A percentile compares a stretch with the other conserved stretches of the same genome.
Conservation (phyloP, 225 moss, liverwort and hornwort genomes). For the Physcomitrellopsis africana region DNA sequence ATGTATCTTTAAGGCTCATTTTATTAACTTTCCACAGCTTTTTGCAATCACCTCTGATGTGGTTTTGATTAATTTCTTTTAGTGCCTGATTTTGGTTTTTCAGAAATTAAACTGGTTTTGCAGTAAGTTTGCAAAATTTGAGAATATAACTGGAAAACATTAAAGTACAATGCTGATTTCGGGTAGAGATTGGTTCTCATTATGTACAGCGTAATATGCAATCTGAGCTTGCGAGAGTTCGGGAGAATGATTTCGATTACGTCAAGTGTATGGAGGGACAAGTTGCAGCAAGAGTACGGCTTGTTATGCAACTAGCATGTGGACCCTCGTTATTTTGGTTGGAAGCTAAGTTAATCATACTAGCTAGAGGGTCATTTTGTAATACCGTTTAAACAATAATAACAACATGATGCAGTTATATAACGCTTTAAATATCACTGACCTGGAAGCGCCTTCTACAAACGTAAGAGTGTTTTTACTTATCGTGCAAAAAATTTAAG, state of each 20-base stretch:
- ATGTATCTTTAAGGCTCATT: neutral
- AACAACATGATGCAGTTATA: slow-evolving; percentile 13
- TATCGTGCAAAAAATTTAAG: slow-evolving; percentile 14
- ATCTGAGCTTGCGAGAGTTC: slow-evolving; percentile 64
- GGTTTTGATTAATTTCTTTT: too few relatives aligned
- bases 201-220: slow-evolving; percentile 65
- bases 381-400: slow-evolving; percentile 12
- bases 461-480: neutral
- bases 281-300: slow-evolving; percentile 59
- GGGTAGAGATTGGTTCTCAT: slow-evolving; percentile 41
- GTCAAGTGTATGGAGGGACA: slow-evolving; percentile 52
- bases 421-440: slow-evolving; percentile 7
- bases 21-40: slow-evolving; percentile 9
- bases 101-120: too few relatives aligned
- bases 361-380: slow-evolving; percentile 20
- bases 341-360: slow-evolving; percentile 5
- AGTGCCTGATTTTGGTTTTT: too few relatives aligned
- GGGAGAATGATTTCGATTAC: slow-evolving; percentile 51
- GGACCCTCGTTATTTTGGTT: slow-evolving; percentile 13
- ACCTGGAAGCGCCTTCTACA: slow-evolving; percentile 13
- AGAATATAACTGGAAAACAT: slow-evolving; percentile 8
- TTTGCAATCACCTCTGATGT: slow-evolving; percentile 8
- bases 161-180: slow-evolving; percentile 40
- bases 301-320: slow-evolving; percentile 38
- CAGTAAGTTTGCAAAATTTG: neutral